Conservation (phyloP, 1,139 yeast species). For the Lodderomyces margitis region DNA sequence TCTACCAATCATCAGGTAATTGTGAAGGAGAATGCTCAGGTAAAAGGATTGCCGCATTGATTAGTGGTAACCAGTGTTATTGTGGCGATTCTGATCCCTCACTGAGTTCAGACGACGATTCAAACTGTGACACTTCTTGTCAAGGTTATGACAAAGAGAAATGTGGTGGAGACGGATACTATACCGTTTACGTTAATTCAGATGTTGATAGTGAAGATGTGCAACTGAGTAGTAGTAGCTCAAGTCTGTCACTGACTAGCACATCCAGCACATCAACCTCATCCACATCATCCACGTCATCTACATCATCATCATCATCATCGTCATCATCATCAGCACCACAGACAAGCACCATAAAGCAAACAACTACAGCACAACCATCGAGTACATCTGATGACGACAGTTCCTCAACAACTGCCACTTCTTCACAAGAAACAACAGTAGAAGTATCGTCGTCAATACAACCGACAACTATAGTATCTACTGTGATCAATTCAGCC, state of each 20-base stretch:
- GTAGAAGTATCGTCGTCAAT: slow-evolving; percentile 9
- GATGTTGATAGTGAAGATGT: slow-evolving; percentile 22
- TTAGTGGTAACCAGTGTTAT: slow-evolving; percentile 55
- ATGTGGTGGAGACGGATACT: slow-evolving; percentile 61
- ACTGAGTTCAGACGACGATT: slow-evolving; percentile 24
- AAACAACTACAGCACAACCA: slow-evolving; percentile 12
- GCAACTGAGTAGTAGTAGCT: slow-evolving; percentile 13
- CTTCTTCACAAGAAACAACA: slow-evolving; percentile 7
- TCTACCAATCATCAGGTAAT: slow-evolving; percentile 51
- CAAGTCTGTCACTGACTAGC: slow-evolving; percentile 12
- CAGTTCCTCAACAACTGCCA: slow-evolving; percentile 10
- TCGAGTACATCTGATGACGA: slow-evolving; percentile 7
- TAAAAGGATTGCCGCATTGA: slow-evolving; percentile 50
- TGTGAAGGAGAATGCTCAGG: slow-evolving; percentile 49
- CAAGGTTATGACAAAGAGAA: slow-evolving; percentile 54
- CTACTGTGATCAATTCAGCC: slow-evolving; percentile 25
- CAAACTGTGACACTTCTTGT: slow-evolving; percentile 51
- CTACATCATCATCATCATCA: slow-evolving; percentile 14
- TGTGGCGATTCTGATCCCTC: slow-evolving; percentile 54
- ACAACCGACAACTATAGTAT: slow-evolving; percentile 16
- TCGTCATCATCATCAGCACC: slow-evolving; percentile 12
- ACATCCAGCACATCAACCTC: slow-evolving; percentile 9
- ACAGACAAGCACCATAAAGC: slow-evolving; percentile 14
- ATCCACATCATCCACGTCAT: slow-evolving; percentile 7
- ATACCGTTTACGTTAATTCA: slow-evolving; percentile 45